phyloP scores from a whole-genome alignment of 495 filamentous ascomycete genomes.

The Aspergillus mulundensis region DNA sequence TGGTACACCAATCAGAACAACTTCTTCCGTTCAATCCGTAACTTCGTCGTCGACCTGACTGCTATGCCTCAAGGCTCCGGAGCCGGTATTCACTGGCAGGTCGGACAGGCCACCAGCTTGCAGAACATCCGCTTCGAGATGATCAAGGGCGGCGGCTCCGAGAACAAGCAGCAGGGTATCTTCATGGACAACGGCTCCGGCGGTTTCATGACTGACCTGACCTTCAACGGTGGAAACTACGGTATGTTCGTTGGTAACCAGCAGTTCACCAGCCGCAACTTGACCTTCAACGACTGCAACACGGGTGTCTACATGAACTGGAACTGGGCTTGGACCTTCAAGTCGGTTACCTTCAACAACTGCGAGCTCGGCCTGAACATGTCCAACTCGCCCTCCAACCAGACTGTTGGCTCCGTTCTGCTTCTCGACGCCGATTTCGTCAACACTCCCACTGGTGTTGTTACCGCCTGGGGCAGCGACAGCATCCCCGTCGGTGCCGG shows the following conservation, averaged over 20 bases:
- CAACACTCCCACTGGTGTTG: constrained; percentile 68
- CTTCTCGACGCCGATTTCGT: constrained; percentile 75
- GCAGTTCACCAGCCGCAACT: constrained; percentile 90
- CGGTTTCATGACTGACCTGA: constrained; percentile 82
- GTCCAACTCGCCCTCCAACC: constrained; percentile 56
- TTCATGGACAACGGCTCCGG: constrained; percentile 97
- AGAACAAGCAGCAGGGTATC: constrained; percentile 80
- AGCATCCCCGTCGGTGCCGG: constrained; percentile 63
- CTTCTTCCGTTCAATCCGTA: constrained; percentile 95
- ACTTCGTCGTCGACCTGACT: constrained; percentile 85
- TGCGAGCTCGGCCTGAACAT: constrained; percentile 80
- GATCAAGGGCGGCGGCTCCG: constrained; percentile 62
- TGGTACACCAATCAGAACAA: constrained; percentile 97
- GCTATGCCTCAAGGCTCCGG: constrained; percentile 59
- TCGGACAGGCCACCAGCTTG: constrained; percentile 87
- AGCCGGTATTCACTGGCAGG: constrained; percentile 95
- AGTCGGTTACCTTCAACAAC: constrained; percentile 75
- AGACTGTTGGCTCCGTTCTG: constrained; percentile 75
- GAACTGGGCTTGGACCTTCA: constrained; percentile 91
- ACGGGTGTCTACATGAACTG: constrained; percentile 91
- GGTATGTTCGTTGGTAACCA: constrained; percentile 89
- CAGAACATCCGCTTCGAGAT: constrained; percentile 92
- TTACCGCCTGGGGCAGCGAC: constrained; percentile 63
- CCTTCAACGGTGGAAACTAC: constrained; percentile 81
- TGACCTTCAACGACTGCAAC: constrained; percentile 83